These are phyloP conservation scores for Hysterangium stoloniferum DNA, from an alignment of 768 basidiomycete genomes.

Conservation along the genomic window DNA sequence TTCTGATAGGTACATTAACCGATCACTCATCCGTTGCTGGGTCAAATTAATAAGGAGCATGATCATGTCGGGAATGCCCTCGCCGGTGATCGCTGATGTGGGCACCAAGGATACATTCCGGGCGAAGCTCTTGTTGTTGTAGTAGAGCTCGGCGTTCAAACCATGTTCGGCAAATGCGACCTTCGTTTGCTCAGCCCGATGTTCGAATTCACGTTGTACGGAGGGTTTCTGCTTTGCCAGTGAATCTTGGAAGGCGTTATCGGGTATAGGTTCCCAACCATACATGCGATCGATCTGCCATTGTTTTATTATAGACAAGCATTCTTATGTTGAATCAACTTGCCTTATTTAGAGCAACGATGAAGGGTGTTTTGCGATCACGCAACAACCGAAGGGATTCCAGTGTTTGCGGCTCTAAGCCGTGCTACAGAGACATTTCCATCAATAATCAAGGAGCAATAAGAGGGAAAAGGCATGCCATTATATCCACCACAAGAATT, in stretches of 20 bases:
- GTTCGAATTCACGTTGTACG: constrained; percentile 89
- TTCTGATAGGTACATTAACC: constrained; percentile 96
- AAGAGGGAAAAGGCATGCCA: constrained; percentile 41
- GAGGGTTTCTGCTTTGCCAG: constrained; percentile 70
- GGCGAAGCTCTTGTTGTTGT: constrained; percentile 94
- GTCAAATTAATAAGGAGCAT: constrained; percentile 96
- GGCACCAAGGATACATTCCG: constrained; percentile 95
- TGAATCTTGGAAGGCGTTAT: constrained; percentile 89
- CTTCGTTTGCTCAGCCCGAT: constrained; percentile 76
- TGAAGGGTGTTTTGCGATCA: constrained; percentile 95
- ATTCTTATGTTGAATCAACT: not conserved
- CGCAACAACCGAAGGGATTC: constrained; percentile 89
- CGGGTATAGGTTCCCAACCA: constrained; percentile 85
- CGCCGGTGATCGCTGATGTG: constrained; percentile 95
- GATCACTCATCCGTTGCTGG: constrained; percentile 95
- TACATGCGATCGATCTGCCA: constrained; percentile 93
- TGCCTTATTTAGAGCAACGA: constrained; percentile 96
- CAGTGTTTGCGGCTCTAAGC: constrained; percentile 94
- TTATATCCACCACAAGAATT: constrained; percentile 97
- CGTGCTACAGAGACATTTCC: constrained; percentile 53
- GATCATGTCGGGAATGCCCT: constrained; percentile 99
- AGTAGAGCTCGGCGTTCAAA: constrained; percentile 90
- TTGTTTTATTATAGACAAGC: not conserved
- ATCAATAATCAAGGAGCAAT: not conserved
- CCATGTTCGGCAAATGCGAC: constrained; percentile 98